phyloP scores from a whole-genome alignment of 2,329 filamentous ascomycete genomes.

The Lecanoromycetidae sp. region DNA sequence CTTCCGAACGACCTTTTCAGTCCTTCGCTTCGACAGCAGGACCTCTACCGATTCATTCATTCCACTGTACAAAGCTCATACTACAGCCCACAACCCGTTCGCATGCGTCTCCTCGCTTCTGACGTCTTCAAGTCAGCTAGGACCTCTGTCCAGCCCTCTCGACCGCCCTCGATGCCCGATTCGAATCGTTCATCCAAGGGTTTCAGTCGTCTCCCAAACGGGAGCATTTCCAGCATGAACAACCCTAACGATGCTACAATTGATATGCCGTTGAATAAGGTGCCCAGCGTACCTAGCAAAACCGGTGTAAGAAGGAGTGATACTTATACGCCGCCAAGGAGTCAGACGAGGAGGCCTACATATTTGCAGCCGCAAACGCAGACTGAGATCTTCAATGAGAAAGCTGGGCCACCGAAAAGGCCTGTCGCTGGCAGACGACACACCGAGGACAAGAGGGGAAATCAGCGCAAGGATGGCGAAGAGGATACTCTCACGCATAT shows the following conservation, averaged over 20 bases:
- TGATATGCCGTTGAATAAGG: constrained; percentile 49
- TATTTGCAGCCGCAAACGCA: constrained; percentile 22
- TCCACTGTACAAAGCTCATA: neutral
- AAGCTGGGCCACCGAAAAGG: constrained; percentile 19
- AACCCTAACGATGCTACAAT: constrained; percentile 42
- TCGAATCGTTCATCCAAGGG: constrained; percentile 31
- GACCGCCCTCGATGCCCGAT: constrained; percentile 4
- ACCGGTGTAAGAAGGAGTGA: constrained; percentile 33
- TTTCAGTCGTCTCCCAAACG: constrained; percentile 32
- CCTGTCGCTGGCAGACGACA: constrained; percentile 19
- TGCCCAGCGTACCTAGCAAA: constrained; percentile 41
- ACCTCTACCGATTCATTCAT: neutral
- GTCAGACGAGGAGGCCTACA: neutral
- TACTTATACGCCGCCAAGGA: constrained; percentile 24
- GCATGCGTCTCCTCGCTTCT: neutral
- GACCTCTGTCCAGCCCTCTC: no score
- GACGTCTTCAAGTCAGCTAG: no score
- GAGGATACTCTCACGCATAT: constrained; percentile 46
- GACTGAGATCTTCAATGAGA: constrained; percentile 24
- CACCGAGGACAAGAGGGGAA: constrained; percentile 22
- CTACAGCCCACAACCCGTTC: neutral
- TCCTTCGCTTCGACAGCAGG: neutral
- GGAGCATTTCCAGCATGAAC: constrained; percentile 12
- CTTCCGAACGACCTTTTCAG: neutral
- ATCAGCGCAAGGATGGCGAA: constrained; percentile 31